Evolutionary conservation across 768 basidiomycete species (phyloP), one percentile per base, ranked within the genome.

Genomic region (Tephrocybe rancida): DNA sequence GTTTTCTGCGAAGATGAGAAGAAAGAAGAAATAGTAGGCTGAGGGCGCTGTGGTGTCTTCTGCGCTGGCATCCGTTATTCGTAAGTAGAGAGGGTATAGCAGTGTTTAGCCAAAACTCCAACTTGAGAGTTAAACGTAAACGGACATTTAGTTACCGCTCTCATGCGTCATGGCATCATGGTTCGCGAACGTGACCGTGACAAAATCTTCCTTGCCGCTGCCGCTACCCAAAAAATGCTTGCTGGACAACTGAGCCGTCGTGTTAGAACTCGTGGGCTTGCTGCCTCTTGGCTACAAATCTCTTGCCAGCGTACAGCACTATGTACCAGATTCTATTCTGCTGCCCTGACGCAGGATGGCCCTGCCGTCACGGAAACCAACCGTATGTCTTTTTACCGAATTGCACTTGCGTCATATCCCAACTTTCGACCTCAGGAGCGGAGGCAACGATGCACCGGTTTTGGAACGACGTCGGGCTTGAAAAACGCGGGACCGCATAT

Each of bases 381-480:
- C 61, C 86, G 87, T 88, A 69, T 57, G 76, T 69, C 14, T 6
- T 47, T 35, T 42, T 30, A 14, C 25, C 8, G 24, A 19, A 14
- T 38, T 19, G 30, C 24, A 41, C 26, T 16, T 41, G 19, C 21
- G 45, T 38, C 50, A 34, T 46, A 46, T 25, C 5, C n/a, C 37
- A 50, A 9, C 26, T 45, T 39, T 30, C 18, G 41, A 44, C 11
- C 55, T 7, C 61, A 97, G 95, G 89, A 55, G 93, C 92, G 10
- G 92, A 97, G 70, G 82, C 84, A 34, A 90, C 92, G 1, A 75
- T 92, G 69, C 88, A 89, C 59, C 79, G 97, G 22, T 98, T 98
- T 67, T 99, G 97, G 97, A 95, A 94, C 65, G 82, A 81, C 0
- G 97, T 95, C n/a, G 82, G 82, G 16, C 76, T 98, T 50, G 84